phyloP scores from a whole-genome alignment of 2,329 filamentous ascomycete species.

The Stachybotrys elegans region DNA sequence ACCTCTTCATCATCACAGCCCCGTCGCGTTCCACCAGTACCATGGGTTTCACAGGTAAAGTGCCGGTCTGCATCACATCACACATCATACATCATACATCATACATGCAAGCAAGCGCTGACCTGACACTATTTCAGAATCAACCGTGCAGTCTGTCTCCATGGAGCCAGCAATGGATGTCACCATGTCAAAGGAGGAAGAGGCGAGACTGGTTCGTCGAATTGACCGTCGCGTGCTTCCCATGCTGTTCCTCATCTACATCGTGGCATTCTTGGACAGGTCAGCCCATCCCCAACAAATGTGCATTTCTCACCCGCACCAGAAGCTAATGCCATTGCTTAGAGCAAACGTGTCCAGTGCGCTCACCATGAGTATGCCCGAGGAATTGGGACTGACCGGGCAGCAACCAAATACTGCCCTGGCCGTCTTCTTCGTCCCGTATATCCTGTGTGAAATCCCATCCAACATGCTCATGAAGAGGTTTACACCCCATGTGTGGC shows the following conservation, averaged over 20 bases:
- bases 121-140: too few relatives aligned
- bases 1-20: too few relatives aligned
- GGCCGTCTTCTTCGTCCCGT: slow-evolving; percentile 15
- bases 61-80: too few relatives aligned
- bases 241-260: slow-evolving; percentile 7
- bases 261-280: slow-evolving; percentile 6
- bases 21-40: too few relatives aligned
- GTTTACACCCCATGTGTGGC: slow-evolving; percentile 4
- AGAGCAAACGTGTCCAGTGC: slow-evolving; percentile 5
- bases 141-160: too few relatives aligned
- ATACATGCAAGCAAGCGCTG: too few relatives aligned
- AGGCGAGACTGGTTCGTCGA: slow-evolving; percentile 3
- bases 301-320: background rate
- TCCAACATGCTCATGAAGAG: slow-evolving; percentile 13
- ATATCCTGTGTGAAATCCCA: slow-evolving; percentile 16
- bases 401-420: slow-evolving; percentile 12
- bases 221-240: slow-evolving; percentile 5
- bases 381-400: slow-evolving; percentile 7
- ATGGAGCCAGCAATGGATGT: too few relatives aligned
- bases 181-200: slow-evolving; percentile 1
- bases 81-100: too few relatives aligned
- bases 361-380: slow-evolving; percentile 7
- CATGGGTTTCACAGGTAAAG: too few relatives aligned
- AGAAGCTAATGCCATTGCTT: background rate
- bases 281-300: background rate